Percentiles rank a stretch among this genome's conserved stretches.
phyloP scores from a whole-genome alignment of 495 filamentous ascomycete species.

The Hypoxylon fuscum region DNA sequence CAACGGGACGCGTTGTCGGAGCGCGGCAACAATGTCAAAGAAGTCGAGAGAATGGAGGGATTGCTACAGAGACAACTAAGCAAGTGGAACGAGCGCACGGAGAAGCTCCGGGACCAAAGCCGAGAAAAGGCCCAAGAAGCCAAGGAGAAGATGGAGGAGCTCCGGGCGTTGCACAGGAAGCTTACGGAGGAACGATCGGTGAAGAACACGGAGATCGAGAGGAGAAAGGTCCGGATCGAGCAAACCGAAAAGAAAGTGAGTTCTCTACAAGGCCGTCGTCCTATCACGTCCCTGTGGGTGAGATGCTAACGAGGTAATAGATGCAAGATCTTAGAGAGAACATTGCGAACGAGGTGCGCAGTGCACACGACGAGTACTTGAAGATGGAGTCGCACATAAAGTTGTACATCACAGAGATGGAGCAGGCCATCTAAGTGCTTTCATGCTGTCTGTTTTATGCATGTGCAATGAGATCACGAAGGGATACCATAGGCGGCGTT shows the following conservation, averaged over 20 bases:
- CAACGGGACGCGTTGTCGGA: slow-evolving; percentile 89
- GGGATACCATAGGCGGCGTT: slow-evolving; percentile 47
- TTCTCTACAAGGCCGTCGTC: too few species aligned
- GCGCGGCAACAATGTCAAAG: slow-evolving; percentile 84
- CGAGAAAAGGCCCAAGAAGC: slow-evolving; percentile 81
- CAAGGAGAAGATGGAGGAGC: slow-evolving; percentile 87
- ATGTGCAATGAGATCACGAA: slow-evolving; percentile 38
- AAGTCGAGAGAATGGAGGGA: slow-evolving; percentile 87
- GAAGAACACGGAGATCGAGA: slow-evolving; percentile 90
- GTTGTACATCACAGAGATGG: slow-evolving; percentile 98
- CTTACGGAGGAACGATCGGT: slow-evolving; percentile 84
- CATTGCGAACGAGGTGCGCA: slow-evolving; percentile 90
- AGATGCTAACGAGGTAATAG: slow-evolving; percentile 61
- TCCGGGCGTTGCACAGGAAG: slow-evolving; percentile 79
- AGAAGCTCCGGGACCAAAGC: slow-evolving; percentile 77
- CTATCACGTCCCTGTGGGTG: neutral
- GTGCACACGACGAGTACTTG: slow-evolving; percentile 88
- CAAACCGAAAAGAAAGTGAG: slow-evolving; percentile 98
- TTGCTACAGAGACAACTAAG: slow-evolving; percentile 83
- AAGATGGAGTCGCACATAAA: slow-evolving; percentile 98
- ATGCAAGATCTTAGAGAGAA: slow-evolving; percentile 98
- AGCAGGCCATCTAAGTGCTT: slow-evolving; percentile 75
- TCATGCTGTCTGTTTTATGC: slow-evolving; percentile 21
- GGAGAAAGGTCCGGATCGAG: slow-evolving; percentile 88
- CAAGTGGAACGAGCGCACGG: slow-evolving; percentile 85